Evolutionary conservation across 2,329 filamentous ascomycete species (phyloP), one percentile per base, ranked within the genome.

Genomic region (Aspergillus novoparasiticus): DNA sequence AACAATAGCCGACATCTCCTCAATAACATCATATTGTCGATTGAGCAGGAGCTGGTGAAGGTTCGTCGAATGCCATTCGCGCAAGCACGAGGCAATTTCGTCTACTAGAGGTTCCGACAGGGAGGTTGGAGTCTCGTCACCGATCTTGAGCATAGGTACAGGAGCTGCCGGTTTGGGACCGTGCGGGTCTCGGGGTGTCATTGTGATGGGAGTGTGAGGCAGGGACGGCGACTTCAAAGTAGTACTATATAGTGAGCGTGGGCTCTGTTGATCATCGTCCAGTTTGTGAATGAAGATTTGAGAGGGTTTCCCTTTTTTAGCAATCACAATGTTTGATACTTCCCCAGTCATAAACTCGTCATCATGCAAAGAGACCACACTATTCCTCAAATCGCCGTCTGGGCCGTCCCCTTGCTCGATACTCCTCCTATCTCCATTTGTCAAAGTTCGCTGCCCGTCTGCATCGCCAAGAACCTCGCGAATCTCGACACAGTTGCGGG

Each of bases 31-130:
- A 78, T 99, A 99, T 75, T 94, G 89, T 64, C 93, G 87, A 23
- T 89, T 88, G 10, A 99, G 86, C 1, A 99, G 85, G 28, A 98
- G 84, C 75, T 96, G 93, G 79, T 99, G 96, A 19, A 99, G 85
- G 74, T 97, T 96, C 21, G 94, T 97, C 23, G 95, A 96, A 80
- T 99, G 94, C 96, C 95, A 99, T 84, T 99, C 95, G 70, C 95
- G 88, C 66, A 99, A 81, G 76, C 95, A 99, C 4, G 94, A 97
- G 16, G 95, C 94, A 71, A 99, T 98, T 78, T 99, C 95, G 78
- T 99, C 95, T 28, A 99, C 94, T 65, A 99, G 80, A 2, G 95
- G 95, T 76, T 99, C 96, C 10, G 91, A 89, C 19, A 87, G 84
- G 6, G 93, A 97, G 0, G 93, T 96, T 1, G 94, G 92, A 2